phyloP scores from a whole-genome alignment of 805 yeast genomes.

The Yarrowia phangngaensis region DNA sequence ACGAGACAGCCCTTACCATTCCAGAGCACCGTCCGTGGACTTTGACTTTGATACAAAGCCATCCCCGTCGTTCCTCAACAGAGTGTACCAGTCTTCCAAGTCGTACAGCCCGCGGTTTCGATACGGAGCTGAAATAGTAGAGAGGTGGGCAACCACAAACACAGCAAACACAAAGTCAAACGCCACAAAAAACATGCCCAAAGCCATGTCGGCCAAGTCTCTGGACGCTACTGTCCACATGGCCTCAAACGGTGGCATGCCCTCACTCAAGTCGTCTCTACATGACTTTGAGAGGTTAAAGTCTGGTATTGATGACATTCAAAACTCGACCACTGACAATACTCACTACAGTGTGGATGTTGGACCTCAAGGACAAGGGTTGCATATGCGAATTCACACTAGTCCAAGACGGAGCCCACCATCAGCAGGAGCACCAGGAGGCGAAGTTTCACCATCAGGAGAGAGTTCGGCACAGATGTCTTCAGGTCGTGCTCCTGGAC shows the following conservation, averaged over 20 bases:
- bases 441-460: not conserved
- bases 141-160: constrained; percentile 31
- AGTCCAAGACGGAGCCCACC: not conserved
- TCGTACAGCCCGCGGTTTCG: constrained; percentile 43
- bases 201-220: constrained; percentile 20
- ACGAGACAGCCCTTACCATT: constrained; percentile 23
- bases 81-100: constrained; percentile 25
- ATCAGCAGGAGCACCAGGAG: not conserved
- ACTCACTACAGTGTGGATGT: constrained; percentile 21
- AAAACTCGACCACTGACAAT: constrained; percentile 20
- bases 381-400: constrained; percentile 24
- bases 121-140: constrained; percentile 60
- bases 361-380: constrained; percentile 7
- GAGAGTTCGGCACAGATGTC: not conserved
- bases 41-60: constrained; percentile 9
- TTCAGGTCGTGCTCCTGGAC: constrained; percentile 2
- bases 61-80: constrained; percentile 11
- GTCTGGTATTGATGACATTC: constrained; percentile 24
- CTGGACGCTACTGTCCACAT: constrained; percentile 21
- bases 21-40: constrained; percentile 18
- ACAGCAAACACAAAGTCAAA: not conserved
- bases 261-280: constrained; percentile 20
- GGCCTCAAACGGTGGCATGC: constrained; percentile 12
- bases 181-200: constrained; percentile 16
- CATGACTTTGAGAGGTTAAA: constrained; percentile 24